Percentiles rank a stretch among this genome's conserved stretches.
Evolutionary conservation across 2,329 filamentous ascomycete species (phyloP).

Genomic region (Arthroderma sp.): DNA sequence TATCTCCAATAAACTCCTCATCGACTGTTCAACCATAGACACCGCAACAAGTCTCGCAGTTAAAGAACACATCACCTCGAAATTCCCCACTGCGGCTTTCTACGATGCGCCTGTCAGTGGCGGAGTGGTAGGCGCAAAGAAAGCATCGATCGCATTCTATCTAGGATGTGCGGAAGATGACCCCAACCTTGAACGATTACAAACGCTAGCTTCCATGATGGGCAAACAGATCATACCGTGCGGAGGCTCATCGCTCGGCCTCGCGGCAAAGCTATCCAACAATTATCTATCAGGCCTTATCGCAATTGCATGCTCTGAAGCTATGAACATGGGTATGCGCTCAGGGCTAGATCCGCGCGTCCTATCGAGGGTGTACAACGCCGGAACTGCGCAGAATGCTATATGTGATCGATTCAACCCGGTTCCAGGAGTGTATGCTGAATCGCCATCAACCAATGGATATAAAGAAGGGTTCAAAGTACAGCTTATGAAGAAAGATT

Average conservation of each 20-base stretch:
- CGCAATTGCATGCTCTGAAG: conserved; percentile 45
- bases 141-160: conserved; percentile 42
- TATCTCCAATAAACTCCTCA: conserved; percentile 33
- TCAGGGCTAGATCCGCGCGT: conserved; percentile 43
- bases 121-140: conserved; percentile 39
- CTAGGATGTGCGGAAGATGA: conserved; percentile 33
- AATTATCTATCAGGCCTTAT: conserved; percentile 49
- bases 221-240: conserved; percentile 43
- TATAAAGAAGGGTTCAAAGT: conserved; percentile 46
- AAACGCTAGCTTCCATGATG: conserved; percentile 38
- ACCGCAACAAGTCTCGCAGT: conserved; percentile 38
- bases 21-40: conserved; percentile 46
- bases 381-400: conserved; percentile 39
- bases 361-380: conserved; percentile 39
- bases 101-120: conserved; percentile 44
- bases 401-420: conserved; percentile 41
- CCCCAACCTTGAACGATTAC: conserved; percentile 32
- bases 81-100: conserved; percentile 33
- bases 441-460: conserved; percentile 36
- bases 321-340: conserved; percentile 48
- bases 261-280: conserved; percentile 48
- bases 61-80: conserved; percentile 24
- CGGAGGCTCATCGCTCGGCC: conserved; percentile 42
- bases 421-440: conserved; percentile 36
- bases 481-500: conserved; percentile 48